These are phyloP conservation scores for Arthrinium puccinioides DNA, from an alignment of 2,329 filamentous ascomycete genomes.

Conservation along the genomic window DNA sequence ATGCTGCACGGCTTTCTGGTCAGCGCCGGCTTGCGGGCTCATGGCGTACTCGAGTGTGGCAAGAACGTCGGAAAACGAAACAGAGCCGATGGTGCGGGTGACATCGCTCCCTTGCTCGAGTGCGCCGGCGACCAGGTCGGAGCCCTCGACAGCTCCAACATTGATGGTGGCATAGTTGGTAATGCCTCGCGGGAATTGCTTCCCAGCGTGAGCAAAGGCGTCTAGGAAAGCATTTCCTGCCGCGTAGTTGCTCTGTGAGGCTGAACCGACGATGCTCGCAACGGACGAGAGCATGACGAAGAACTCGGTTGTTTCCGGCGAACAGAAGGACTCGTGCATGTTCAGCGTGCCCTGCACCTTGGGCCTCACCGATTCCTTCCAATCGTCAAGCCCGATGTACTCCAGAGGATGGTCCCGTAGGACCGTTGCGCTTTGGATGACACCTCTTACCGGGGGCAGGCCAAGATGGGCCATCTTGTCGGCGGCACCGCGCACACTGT, in stretches of 20 bases:
- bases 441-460: slow-evolving; percentile 25
- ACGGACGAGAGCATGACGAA: slow-evolving; percentile 15
- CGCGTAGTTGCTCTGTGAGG: slow-evolving; percentile 3
- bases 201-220: slow-evolving; percentile 8
- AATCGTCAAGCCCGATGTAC: slow-evolving; percentile 10
- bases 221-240: slow-evolving; percentile 12
- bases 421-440: slow-evolving; percentile 32
- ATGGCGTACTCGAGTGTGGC: slow-evolving; percentile 10
- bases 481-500: slow-evolving; percentile 12
- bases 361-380: slow-evolving; percentile 3
- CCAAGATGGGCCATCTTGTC: background rate
- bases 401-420: slow-evolving; percentile 11
- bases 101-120: slow-evolving; percentile 6
- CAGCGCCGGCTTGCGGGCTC: slow-evolving; percentile 5
- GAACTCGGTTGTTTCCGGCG: slow-evolving; percentile 9
- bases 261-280: slow-evolving; percentile 2
- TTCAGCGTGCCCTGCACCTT: slow-evolving; percentile 9
- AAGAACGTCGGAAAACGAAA: slow-evolving; percentile 9
- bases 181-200: background rate
- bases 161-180: slow-evolving; percentile 9
- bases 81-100: slow-evolving; percentile 7
- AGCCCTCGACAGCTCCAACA: slow-evolving; percentile 9
- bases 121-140: slow-evolving; percentile 2
- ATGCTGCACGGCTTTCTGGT: slow-evolving; percentile 5
- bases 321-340: slow-evolving; percentile 7